A percentile compares a stretch with the other conserved stretches of the same genome.
These are phyloP conservation scores for Amaranthus hypochondriacus DNA, from an alignment of 148 eudicot genomes.

Conservation along the genomic window DNA sequence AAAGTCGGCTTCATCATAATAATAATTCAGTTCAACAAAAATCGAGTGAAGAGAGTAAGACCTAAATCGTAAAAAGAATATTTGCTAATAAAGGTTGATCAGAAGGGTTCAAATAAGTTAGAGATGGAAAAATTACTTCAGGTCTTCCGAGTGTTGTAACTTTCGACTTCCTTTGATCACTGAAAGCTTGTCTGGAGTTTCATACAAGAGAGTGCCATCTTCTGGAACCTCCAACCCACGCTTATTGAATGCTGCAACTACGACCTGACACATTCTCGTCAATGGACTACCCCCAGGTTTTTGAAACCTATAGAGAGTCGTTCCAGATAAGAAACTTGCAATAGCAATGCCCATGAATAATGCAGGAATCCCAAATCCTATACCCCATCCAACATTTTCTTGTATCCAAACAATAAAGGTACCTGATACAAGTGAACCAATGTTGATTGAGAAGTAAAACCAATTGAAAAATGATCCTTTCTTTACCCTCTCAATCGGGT, in stretches of 20 bases:
- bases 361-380: slow-evolving; percentile 64
- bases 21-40: too few relatives aligned
- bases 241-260: slow-evolving; percentile 52
- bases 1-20: too few relatives aligned
- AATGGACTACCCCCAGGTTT: slow-evolving; percentile 66
- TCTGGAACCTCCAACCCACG: slow-evolving; percentile 36
- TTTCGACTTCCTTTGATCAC: slow-evolving; percentile 60
- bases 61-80: too few relatives aligned
- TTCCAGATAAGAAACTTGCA: slow-evolving; percentile 52
- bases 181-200: slow-evolving; percentile 44
- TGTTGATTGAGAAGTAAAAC: slow-evolving; percentile 46
- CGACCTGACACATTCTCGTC: slow-evolving; percentile 61
- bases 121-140: slow-evolving; percentile 34
- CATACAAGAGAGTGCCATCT: slow-evolving; percentile 43
- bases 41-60: too few relatives aligned
- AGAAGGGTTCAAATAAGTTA: not conserved
- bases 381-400: slow-evolving; percentile 69
- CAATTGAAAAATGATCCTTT: slow-evolving; percentile 72
- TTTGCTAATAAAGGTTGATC: too few relatives aligned
- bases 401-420: slow-evolving; percentile 59
- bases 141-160: slow-evolving; percentile 55
- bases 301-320: slow-evolving; percentile 55
- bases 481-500: slow-evolving; percentile 46
- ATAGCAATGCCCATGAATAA: slow-evolving; percentile 57
- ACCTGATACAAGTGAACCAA: slow-evolving; percentile 57